Base-by-base conservation (phyloP, 495 filamentous ascomycete genomes). In the Talaromyces liani region DNA sequence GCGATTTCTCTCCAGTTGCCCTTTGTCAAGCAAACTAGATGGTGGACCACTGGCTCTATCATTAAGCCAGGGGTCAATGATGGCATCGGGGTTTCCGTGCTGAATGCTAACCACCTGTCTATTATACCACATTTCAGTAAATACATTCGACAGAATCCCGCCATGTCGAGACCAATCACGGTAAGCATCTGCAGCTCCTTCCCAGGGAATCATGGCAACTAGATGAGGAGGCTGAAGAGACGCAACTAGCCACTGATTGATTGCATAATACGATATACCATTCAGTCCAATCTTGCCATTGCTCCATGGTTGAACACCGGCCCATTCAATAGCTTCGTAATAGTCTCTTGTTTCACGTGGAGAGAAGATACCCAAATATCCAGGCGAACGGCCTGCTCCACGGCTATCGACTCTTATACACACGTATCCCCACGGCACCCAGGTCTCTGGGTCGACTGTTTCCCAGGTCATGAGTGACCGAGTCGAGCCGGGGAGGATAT, bases 111-210 rank as follows among this genome's bases (percentile, higher is more conserved):
- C 64, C 10, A 84, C 82, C 65, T 85, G 81, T 0, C 79, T 65
- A 81, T 72, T 80, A 81, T 7, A 86, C 82, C 83, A 85, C 24
- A 80, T 75, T 14, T 70, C 65, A 59, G 84, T 81, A 68, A 86
- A 86, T 10, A 67, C 69, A 64, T 86, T 79, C 0, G 77, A 82
- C 33, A 82, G 69, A 24, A 86, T 84, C 5, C 84, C 84, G 1
- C 84, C 83, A 58, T 85, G 82, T 7, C 81, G 70, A 56, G 73
- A 79, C n/a, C 76, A 68, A 60, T 84, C 81, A 0, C 80, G 73
- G 66, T 84, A 85, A 63, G 78, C 79, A 60, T 84, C 80, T 3
- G 76, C 77, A 76, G 81, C 80, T 29, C 82, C 81, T 67, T 85
- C 82, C 80, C 81, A 85, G 0, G 82, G 81, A 2, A 84, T 71